Evolutionary conservation across 257 asterid genomes (phyloP).

Genomic region (Hygrophila difformis): DNA sequence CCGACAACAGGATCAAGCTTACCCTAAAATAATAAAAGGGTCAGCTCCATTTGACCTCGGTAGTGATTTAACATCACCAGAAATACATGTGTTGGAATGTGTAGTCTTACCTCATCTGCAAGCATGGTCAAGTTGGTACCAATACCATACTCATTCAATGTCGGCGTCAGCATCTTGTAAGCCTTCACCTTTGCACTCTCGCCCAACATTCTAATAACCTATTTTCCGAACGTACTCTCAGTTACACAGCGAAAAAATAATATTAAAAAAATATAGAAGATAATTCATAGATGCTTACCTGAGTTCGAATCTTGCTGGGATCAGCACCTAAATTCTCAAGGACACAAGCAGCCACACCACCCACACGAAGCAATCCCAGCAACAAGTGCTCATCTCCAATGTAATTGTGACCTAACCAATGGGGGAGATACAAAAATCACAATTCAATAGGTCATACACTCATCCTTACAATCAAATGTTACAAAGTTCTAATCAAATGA

Average conservation of each 20-base stretch:
- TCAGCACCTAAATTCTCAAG: conserved; percentile 98
- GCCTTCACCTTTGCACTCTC: conserved; percentile 75
- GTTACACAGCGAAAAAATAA: conserved; percentile 2
- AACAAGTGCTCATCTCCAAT: conserved; percentile 98
- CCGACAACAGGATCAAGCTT: conserved; percentile 98
- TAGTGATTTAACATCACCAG: conserved; percentile 4
- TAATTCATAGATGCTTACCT: conserved; percentile 32
- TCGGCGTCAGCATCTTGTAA: conserved; percentile 78
- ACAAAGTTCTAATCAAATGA: background rate
- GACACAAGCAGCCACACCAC: conserved; percentile 98
- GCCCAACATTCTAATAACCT: conserved; percentile 81
- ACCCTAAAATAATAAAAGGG: conserved; percentile 45
- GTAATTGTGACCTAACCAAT: conserved; percentile 82
- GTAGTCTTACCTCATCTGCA: conserved; percentile 74
- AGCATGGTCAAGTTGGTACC: conserved; percentile 75
- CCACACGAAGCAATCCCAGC: conserved; percentile 94
- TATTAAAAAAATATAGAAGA: background rate
- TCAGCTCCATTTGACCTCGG: conserved; percentile 9
- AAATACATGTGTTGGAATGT: background rate
- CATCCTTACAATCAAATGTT: conserved; percentile 7
- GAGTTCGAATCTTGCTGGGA: conserved; percentile 82
- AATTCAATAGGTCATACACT: conserved; percentile 1
- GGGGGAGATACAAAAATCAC: background rate
- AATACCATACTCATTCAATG: conserved; percentile 76
- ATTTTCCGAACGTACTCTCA: conserved; percentile 13